Evolutionary conservation across 768 basidiomycete genomes (phyloP).

Genomic region (Artomyces pyxidatus): DNA sequence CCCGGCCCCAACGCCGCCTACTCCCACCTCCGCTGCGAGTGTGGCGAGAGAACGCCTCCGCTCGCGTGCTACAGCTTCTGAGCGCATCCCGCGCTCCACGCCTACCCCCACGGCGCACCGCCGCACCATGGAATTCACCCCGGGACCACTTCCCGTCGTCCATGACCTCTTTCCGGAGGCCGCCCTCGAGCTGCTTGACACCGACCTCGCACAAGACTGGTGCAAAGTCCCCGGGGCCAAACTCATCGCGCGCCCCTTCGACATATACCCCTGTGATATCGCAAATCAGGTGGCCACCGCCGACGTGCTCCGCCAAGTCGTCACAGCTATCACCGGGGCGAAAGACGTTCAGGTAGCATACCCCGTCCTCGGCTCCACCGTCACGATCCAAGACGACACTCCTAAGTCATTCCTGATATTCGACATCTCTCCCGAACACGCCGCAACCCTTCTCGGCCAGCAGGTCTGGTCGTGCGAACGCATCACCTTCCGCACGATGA

Average conservation of each 20-base stretch:
- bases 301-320: background rate
- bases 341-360: background rate
- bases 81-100: no score
- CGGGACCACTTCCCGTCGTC: background rate
- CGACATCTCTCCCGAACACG: background rate
- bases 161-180: background rate
- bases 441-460: background rate
- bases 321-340: background rate
- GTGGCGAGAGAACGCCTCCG: background rate
- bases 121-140: background rate
- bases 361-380: background rate
- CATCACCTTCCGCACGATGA: background rate
- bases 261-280: background rate
- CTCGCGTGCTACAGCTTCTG: background rate
- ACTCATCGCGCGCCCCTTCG: background rate
- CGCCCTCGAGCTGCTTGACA: background rate
- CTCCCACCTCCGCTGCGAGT: background rate
- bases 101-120: no score
- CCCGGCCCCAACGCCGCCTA: background rate
- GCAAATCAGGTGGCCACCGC: background rate
- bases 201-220: background rate
- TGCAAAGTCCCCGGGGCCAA: background rate
- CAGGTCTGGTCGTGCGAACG: background rate
- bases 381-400: no score
- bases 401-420: background rate